Base-by-base conservation (phyloP, 106 monocot species). In the Phalaenopsis equestris region DNA sequence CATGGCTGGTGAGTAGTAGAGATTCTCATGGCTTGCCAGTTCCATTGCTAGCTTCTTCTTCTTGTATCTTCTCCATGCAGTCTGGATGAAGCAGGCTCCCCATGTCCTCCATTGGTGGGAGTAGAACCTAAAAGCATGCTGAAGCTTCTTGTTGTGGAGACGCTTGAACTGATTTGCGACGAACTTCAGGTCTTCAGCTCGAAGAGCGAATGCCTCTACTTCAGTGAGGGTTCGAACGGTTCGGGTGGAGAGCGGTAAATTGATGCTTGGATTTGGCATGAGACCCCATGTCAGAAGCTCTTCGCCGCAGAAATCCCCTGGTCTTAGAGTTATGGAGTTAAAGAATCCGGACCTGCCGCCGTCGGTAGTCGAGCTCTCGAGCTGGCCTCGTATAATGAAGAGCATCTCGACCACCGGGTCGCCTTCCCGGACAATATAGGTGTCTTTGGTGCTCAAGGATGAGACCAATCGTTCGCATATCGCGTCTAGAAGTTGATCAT, bases 291-390 rank as follows among this genome's bases (percentile, higher is more conserved):
- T 93, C 10, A 93, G 83, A 11, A 93, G 78, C 85, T 93, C 93
- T 72, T 95, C 95, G 17, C 95, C 95, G 39, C 95, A 92, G 78
- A 95, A 95, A 75, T 95, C 92, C 0, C 95, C 92, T 6, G 92
- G 89, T 72, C 87, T 23, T 36, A 95, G 95, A 19, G 86, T 91
- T 58, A 92, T 95, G 67, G 87, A 91, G 80, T 93, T 93, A 84
- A 89, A 95, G 86, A 95, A 95, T 3, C 90, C 92, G 3, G 84
- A 78, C 21, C 95, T 75, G 6, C 95, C 92, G 0, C 92, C 92
- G 48, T 90, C 87, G 24, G 90, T 92, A 4, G 95, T 95, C 42
- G 90, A 92, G 85, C 92, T 93, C 70, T 93, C 92, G 0, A 95
- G 84, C 45, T 83, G 81, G 23, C 95, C 95, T 19, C 92, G 86